These are phyloP conservation scores for Thermomucor indicae-seudaticae DNA, from an alignment of 371 early-diverging fungal genomes.

Conservation along the genomic window DNA sequence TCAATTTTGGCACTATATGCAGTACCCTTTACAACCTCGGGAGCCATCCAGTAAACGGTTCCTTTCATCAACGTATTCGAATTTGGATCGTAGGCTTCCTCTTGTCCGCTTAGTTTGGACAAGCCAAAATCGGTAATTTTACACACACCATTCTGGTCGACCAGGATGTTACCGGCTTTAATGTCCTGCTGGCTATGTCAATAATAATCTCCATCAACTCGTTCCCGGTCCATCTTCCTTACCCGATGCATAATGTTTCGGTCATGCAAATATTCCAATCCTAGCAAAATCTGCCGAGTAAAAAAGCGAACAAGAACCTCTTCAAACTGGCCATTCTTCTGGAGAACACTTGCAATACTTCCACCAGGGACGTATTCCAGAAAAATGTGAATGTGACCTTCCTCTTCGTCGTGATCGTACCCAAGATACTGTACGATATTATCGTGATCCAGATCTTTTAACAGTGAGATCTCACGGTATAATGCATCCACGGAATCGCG, in stretches of 20 bases:
- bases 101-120: conserved; percentile 75
- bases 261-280: conserved; percentile 93
- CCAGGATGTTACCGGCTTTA: conserved; percentile 91
- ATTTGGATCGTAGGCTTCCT: conserved; percentile 48
- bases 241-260: conserved; percentile 92
- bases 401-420: conserved; percentile 50
- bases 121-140: conserved; percentile 99
- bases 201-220: not conserved
- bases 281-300: conserved; percentile 87
- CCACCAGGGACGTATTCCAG: conserved; percentile 98
- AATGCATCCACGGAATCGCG: conserved; percentile 33
- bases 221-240: too few relatives aligned
- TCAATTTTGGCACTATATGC: conserved; percentile 72
- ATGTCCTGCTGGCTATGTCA: conserved; percentile 59
- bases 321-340: conserved; percentile 80
- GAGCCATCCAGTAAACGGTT: conserved; percentile 78
- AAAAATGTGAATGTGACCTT: conserved; percentile 84
- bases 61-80: conserved; percentile 45
- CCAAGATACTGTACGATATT: conserved; percentile 94
- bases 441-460: conserved; percentile 77
- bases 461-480: conserved; percentile 36
- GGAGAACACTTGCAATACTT: conserved; percentile 81
- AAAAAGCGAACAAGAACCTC: conserved; percentile 78
- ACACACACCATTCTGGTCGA: conserved; percentile 85
- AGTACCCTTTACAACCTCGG: conserved; percentile 71